A percentile compares a stretch with the other conserved stretches of the same genome.
Evolutionary conservation across 164 flowering plant species (phyloP).

Genomic region (Malania oleifera): DNA sequence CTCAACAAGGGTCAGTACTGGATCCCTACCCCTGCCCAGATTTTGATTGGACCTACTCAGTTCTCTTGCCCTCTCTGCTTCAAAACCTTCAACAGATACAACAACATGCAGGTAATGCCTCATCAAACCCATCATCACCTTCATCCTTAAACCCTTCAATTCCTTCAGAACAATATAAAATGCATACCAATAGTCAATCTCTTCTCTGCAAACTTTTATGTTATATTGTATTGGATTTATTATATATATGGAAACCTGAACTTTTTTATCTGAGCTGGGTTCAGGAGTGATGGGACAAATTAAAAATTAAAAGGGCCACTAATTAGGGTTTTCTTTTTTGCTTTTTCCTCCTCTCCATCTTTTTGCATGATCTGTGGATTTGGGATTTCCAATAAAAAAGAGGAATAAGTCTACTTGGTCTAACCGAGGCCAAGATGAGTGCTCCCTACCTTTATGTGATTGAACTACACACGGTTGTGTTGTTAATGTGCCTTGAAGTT

Average conservation of each 20-base stretch:
- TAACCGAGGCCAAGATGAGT: constrained; percentile 24
- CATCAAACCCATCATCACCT: neutral
- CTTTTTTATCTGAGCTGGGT: no score
- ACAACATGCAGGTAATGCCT: constrained; percentile 84
- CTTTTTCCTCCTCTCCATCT: constrained; percentile 6
- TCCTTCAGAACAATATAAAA: no score
- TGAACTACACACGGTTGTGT: constrained; percentile 37
- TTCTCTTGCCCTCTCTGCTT: constrained; percentile 94
- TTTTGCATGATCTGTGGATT: constrained; percentile 23
- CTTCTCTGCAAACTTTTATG: no score
- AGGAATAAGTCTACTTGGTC: constrained; percentile 27
- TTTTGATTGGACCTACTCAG: constrained; percentile 93
- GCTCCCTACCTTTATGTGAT: constrained; percentile 35
- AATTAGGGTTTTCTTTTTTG: constrained; percentile 7
- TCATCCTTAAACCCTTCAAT: neutral
- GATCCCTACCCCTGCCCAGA: constrained; percentile 96
- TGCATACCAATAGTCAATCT: no score
- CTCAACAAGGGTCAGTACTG: constrained; percentile 89
- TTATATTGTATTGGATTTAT: no score
- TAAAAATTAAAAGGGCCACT: no score
- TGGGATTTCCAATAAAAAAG: constrained; percentile 23
- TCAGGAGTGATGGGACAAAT: no score
- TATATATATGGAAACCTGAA: no score
- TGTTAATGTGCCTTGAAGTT: constrained; percentile 42
- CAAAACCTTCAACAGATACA: constrained; percentile 97